These are phyloP conservation scores for Phytopythium cucurbitacearum DNA, from an alignment of 352 stramenopile species.

Conservation along the genomic window DNA sequence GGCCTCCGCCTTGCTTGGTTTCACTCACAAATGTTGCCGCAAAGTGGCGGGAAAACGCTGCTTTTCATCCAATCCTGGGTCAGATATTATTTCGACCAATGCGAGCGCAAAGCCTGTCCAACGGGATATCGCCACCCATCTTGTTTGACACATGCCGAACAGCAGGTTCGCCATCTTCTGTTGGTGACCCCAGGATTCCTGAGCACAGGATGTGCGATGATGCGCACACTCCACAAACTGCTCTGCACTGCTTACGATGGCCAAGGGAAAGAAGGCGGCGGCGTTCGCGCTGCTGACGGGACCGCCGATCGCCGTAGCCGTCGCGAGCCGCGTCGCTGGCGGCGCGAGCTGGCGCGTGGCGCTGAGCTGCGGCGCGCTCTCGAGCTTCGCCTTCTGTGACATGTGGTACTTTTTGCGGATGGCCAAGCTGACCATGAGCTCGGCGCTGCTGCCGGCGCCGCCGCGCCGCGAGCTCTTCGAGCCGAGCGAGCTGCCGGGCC, in stretches of 20 bases:
- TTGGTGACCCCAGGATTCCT: no score
- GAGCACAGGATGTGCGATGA: no score
- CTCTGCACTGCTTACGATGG: slow-evolving; percentile 7
- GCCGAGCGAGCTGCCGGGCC: slow-evolving; percentile 34
- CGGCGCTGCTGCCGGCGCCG: slow-evolving; percentile 9
- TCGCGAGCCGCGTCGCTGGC: slow-evolving; percentile 20
- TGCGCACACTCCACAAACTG: no score
- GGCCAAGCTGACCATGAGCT: slow-evolving; percentile 21
- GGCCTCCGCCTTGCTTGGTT: neutral
- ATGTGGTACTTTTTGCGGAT: slow-evolving; percentile 79
- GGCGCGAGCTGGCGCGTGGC: slow-evolving; percentile 16
- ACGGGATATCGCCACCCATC: no score
- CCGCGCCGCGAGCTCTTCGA: slow-evolving; percentile 49
- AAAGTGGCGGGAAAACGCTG: no score
- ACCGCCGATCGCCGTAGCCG: slow-evolving; percentile 30
- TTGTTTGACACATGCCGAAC: no score
- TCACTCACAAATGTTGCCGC: no score
- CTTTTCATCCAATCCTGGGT: no score
- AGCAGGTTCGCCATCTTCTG: no score
- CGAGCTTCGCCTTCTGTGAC: slow-evolving; percentile 67
- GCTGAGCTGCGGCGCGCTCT: slow-evolving; percentile 31
- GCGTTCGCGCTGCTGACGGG: slow-evolving; percentile 46
- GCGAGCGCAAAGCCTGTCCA: no score
- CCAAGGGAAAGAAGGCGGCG: slow-evolving; percentile 31
- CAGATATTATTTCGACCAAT: no score